Conservation (phyloP, 2,329 filamentous ascomycete genomes). For the Penicillium sp. region DNA sequence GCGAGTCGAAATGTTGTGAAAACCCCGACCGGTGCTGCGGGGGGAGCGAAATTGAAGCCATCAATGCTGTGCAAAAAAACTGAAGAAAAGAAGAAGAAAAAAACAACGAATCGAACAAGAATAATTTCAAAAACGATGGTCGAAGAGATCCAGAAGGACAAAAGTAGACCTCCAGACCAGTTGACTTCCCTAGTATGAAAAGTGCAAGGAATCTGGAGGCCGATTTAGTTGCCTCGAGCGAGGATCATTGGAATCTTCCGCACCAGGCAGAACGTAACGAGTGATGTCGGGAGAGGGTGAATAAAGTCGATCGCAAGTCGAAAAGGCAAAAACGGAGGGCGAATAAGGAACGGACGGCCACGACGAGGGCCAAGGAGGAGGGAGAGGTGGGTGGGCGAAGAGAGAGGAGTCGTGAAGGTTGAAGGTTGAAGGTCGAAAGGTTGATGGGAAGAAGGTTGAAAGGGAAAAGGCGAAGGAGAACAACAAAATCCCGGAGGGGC, state of each 20-base stretch:
- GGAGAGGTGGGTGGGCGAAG: conserved; percentile 11
- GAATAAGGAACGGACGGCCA: conserved; percentile 37
- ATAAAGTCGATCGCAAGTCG: conserved; percentile 9
- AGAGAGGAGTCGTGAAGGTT: conserved; percentile 26
- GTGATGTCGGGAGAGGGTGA: conserved; percentile 14
- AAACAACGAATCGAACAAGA: not conserved
- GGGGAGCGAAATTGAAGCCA: conserved; percentile 48
- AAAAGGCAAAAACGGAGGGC: not conserved
- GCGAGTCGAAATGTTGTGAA: conserved; percentile 37
- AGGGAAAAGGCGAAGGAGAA: conserved; percentile 22
- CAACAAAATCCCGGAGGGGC: conserved; percentile 17
- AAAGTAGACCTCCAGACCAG: conserved; percentile 33
- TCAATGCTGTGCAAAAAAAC: conserved; percentile 30
- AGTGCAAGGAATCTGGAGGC: conserved; percentile 35
- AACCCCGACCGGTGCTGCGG: conserved; percentile 39
- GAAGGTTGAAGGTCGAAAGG: conserved; percentile 14
- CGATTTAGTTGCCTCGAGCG: conserved; percentile 26
- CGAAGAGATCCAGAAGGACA: conserved; percentile 31
- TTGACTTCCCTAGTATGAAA: conserved; percentile 31
- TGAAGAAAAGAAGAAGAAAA: conserved; percentile 8
- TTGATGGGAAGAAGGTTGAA: conserved; percentile 15
- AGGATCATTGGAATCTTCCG: conserved; percentile 36
- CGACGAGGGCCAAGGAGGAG: conserved; percentile 33
- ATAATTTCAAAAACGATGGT: conserved; percentile 16
- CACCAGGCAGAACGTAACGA: conserved; percentile 33